A percentile compares a stretch with the other conserved stretches of the same genome.
Conservation (phyloP, 2,329 filamentous ascomycete species). For the Xylariaceae sp. region DNA sequence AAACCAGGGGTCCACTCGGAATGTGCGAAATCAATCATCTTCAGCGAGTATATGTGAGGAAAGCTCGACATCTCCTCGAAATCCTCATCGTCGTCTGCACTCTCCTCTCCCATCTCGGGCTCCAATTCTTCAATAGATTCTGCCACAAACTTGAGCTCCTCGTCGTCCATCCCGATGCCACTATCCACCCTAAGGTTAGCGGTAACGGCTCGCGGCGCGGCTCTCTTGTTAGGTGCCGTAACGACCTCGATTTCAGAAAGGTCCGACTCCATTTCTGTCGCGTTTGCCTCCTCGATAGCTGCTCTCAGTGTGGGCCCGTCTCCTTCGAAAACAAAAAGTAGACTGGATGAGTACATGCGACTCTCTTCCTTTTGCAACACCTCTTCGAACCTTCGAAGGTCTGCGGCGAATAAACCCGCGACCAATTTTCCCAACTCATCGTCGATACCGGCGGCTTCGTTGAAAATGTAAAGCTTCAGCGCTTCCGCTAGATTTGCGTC, state of each 20-base stretch:
- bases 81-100: slow-evolving; percentile 46
- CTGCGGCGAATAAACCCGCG: slow-evolving; percentile 49
- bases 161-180: slow-evolving; percentile 49
- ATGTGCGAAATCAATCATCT: slow-evolving; percentile 96
- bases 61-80: slow-evolving; percentile 52
- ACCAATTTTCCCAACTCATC: slow-evolving; percentile 54
- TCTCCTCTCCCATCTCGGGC: slow-evolving; percentile 34
- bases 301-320: slow-evolving; percentile 52
- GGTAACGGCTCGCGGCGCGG: slow-evolving; percentile 20
- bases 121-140: slow-evolving; percentile 16
- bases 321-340: slow-evolving; percentile 62
- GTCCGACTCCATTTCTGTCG: slow-evolving; percentile 17
- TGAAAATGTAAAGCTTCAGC: slow-evolving; percentile 57
- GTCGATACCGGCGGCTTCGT: slow-evolving; percentile 54
- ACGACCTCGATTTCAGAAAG: slow-evolving; percentile 34
- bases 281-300: slow-evolving; percentile 53
- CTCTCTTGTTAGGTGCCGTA: slow-evolving; percentile 29
- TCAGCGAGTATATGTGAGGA: slow-evolving; percentile 65
- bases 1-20: slow-evolving; percentile 76
- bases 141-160: slow-evolving; percentile 36
- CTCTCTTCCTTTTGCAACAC: slow-evolving; percentile 54
- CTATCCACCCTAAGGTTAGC: slow-evolving; percentile 50
- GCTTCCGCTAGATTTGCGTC: slow-evolving; percentile 51
- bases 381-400: slow-evolving; percentile 50
- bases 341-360: slow-evolving; percentile 60